A percentile compares a stretch with the other conserved stretches of the same genome.
Conservation (phyloP, 192 early-diverging fungal genomes). For the Rhizoclosmatium globosum region DNA sequence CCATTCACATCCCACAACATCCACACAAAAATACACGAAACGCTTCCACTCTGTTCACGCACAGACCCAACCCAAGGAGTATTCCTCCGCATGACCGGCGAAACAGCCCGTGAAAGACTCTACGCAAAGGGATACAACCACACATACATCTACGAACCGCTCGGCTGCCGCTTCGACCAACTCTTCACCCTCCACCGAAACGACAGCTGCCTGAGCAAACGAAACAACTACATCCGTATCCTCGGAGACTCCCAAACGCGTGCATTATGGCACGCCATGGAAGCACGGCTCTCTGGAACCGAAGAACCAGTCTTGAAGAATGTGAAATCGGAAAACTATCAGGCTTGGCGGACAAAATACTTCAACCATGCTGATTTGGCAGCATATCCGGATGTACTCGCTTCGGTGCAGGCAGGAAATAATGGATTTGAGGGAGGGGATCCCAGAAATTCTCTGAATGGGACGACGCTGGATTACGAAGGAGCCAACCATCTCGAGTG, state of each 20-base stretch:
- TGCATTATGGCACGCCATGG: neutral
- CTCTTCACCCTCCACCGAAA: neutral
- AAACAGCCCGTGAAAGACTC: neutral
- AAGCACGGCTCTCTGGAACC: neutral
- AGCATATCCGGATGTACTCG: too few species aligned
- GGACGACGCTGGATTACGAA: neutral
- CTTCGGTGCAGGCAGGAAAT: too few species aligned
- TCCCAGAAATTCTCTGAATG: neutral
- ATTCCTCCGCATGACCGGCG: neutral
- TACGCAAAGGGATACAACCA: neutral
- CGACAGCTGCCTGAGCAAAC: neutral
- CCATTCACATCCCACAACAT: neutral
- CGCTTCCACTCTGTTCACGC: slow-evolving; percentile 12
- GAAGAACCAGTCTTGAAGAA: neutral
- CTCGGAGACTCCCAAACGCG: slow-evolving; percentile 17
- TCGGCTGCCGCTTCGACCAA: slow-evolving; percentile 30
- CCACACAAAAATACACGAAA: neutral
- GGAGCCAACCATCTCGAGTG: too few species aligned
- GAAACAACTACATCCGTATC: slow-evolving; percentile 2
- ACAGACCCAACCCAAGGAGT: slow-evolving; percentile 14
- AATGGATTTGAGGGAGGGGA: too few species aligned
- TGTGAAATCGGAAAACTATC: neutral
- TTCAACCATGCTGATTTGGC: too few species aligned
- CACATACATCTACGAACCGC: neutral
- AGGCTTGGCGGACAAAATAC: neutral